Conservation (phyloP, 1,139 yeast genomes). For the Pneumocystis oryctolagi region DNA sequence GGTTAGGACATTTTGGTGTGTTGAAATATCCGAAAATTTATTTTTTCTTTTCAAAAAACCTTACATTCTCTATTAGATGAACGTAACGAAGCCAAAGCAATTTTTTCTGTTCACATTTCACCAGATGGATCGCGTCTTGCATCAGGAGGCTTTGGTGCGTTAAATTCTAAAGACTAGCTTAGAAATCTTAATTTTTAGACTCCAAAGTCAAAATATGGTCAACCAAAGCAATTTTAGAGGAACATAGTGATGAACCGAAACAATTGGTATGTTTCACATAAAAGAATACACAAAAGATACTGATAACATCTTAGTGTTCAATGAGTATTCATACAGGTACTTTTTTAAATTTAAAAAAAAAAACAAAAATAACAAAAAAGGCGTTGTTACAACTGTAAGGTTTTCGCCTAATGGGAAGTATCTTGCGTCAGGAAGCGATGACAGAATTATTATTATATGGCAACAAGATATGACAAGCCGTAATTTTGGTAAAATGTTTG, state of each 20-base stretch:
- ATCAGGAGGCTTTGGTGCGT: constrained; percentile 60
- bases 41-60: not conserved
- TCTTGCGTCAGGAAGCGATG: constrained; percentile 90
- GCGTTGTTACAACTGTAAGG: constrained; percentile 85
- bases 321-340: constrained; percentile 57
- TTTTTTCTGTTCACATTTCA: constrained; percentile 68
- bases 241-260: constrained; percentile 23
- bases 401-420: constrained; percentile 86
- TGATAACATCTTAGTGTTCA: constrained; percentile 30
- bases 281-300: not conserved
- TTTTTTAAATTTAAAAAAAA: not conserved
- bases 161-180: not conserved
- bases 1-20: not conserved
- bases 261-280: constrained; percentile 30
- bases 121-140: constrained; percentile 76
- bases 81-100: constrained; percentile 19
- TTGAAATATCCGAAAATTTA: not conserved
- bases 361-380: constrained; percentile 22
- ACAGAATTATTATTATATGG: constrained; percentile 81
- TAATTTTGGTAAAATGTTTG: constrained; percentile 7
- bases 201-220: constrained; percentile 91
- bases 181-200: constrained; percentile 28
- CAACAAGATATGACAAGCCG: constrained; percentile 56
- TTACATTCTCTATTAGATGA: not conserved
- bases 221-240: constrained; percentile 36